Evolutionary conservation across 129 eudicot species (phyloP).

Genomic region (Cynara cardunculus): DNA sequence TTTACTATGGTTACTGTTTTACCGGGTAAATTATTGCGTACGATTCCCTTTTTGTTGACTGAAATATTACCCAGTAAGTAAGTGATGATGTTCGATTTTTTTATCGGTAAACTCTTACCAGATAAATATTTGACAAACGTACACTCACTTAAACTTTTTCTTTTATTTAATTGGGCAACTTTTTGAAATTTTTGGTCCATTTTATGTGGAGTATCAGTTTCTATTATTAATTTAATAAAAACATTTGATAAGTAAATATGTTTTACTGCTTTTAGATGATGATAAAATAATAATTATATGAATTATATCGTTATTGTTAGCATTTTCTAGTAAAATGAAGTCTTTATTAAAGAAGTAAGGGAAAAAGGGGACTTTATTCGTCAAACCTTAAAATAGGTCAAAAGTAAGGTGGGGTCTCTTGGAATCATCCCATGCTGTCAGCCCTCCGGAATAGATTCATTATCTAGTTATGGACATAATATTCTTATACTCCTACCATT

Average conservation of each 20-base stretch:
- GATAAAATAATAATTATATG: not conserved
- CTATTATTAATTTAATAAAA: not conserved
- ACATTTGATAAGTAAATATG: not conserved
- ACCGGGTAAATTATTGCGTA: too few relatives aligned
- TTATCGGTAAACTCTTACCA: too few relatives aligned
- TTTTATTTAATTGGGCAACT: too few relatives aligned
- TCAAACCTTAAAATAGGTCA: conserved; percentile 34
- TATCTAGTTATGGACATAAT: not conserved
- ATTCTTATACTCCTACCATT: not conserved
- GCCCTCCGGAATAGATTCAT: not conserved
- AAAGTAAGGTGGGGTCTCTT: conserved; percentile 6
- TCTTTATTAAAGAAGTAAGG: not conserved
- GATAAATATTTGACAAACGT: too few relatives aligned
- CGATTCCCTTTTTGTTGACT: too few relatives aligned
- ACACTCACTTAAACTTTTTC: too few relatives aligned
- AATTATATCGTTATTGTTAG: not conserved
- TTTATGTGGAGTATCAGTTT: not conserved
- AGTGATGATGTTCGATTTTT: too few relatives aligned
- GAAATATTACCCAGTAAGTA: too few relatives aligned
- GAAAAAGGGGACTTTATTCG: conserved; percentile 18
- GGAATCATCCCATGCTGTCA: not conserved
- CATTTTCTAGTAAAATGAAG: not conserved
- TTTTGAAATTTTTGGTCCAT: too few relatives aligned
- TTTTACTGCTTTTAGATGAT: not conserved
- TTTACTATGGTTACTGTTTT: too few relatives aligned